Conservation (phyloP, 495 filamentous ascomycete species). For the Aspergillus indologenus region DNA sequence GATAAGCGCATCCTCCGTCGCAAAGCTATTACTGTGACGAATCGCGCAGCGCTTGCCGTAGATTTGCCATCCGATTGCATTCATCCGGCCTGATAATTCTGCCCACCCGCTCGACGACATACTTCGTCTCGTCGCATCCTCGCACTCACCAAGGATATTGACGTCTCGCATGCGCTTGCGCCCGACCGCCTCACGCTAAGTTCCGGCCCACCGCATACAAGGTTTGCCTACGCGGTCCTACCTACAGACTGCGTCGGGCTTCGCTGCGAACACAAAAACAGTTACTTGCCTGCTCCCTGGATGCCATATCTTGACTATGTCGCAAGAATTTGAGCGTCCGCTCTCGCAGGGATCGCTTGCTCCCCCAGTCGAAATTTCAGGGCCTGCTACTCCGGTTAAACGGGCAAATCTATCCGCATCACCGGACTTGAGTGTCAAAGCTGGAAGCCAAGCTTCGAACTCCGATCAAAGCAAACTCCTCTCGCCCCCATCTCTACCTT, state of each 20-base stretch:
- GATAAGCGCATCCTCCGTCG: conserved; percentile 24
- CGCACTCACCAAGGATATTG: neutral
- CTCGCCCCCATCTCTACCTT: conserved; percentile 40
- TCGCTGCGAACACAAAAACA: conserved; percentile 21
- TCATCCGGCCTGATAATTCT: neutral
- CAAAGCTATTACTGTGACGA: neutral
- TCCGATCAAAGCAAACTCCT: conserved; percentile 34
- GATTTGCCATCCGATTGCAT: neutral
- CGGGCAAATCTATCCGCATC: conserved; percentile 42
- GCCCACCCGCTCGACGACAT: neutral
- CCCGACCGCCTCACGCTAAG: conserved; percentile 21
- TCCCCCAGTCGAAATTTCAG: conserved; percentile 39
- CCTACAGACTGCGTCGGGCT: conserved; percentile 23
- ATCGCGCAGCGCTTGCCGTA: neutral
- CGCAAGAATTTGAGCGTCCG: conserved; percentile 29
- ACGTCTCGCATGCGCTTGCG: conserved; percentile 18
- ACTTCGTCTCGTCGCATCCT: neutral
- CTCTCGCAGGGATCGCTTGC: conserved; percentile 38
- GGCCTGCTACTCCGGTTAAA: conserved; percentile 34
- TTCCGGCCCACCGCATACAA: conserved; percentile 15
- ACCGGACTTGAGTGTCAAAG: conserved; percentile 34
- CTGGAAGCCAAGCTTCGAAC: conserved; percentile 28
- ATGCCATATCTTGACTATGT: conserved; percentile 30
- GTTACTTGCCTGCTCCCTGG: conserved; percentile 8
- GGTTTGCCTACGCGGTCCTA: conserved; percentile 7